Conservation (phyloP, 768 basidiomycete species). For the Suillus luteus region DNA sequence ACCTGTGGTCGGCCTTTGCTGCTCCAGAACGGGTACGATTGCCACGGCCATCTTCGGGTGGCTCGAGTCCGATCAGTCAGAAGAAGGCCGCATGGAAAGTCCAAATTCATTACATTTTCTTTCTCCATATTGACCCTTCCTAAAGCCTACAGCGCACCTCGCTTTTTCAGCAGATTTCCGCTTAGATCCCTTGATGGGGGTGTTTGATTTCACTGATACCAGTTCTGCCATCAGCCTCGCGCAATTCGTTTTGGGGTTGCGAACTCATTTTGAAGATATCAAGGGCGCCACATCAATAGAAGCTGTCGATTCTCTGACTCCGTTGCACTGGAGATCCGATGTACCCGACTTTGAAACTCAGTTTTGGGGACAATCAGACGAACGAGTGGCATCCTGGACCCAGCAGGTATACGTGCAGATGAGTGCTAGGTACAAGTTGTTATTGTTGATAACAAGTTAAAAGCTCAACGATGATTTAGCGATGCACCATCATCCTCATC, state of each 20-base stretch:
- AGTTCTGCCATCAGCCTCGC: neutral
- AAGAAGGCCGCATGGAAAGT: neutral
- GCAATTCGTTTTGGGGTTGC: constrained; percentile 5
- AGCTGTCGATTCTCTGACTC: neutral
- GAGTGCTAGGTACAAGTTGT: neutral
- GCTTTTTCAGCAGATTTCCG: neutral
- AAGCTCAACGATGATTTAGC: neutral
- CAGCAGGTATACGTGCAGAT: neutral
- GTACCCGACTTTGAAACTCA: neutral
- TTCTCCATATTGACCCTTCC: neutral
- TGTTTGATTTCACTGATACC: constrained; percentile 1
- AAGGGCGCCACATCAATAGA: neutral
- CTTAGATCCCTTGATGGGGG: neutral
- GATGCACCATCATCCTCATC: neutral
- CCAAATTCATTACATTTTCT: neutral
- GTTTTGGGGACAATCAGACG: neutral
- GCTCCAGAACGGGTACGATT: neutral
- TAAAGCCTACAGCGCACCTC: constrained; percentile 1
- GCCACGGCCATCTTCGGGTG: neutral
- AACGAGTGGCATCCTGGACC: constrained; percentile 2
- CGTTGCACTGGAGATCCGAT: constrained; percentile 2
- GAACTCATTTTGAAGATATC: constrained; percentile 1
- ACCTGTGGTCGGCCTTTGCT: constrained; percentile 9
- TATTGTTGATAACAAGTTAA: neutral
- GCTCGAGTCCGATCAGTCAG: neutral